phyloP scores from a whole-genome alignment of 2,329 filamentous ascomycete species.

The Neonectria faginata region DNA sequence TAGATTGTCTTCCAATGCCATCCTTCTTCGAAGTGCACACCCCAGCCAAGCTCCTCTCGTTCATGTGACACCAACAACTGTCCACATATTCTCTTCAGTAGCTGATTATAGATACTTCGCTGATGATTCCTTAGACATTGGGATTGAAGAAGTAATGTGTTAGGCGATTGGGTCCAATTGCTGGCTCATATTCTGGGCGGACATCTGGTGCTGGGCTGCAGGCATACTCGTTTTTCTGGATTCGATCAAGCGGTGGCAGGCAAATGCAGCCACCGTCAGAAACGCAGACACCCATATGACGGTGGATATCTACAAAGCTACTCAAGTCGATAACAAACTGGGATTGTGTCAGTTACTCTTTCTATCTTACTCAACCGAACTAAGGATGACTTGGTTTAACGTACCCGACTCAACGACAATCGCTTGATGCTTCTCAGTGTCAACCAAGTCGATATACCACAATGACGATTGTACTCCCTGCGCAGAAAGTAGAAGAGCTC shows the following conservation, averaged over 20 bases:
- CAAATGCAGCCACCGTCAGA: not conserved
- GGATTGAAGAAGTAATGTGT: not conserved
- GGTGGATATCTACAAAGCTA: not conserved
- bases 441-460: not conserved
- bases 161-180: not conserved
- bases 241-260: not conserved
- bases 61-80: not conserved
- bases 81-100: not conserved
- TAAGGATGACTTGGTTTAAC: not conserved
- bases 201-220: not conserved
- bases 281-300: not conserved
- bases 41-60: slow-evolving; percentile 1
- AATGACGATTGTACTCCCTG: not conserved
- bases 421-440: not conserved
- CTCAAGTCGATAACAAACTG: not conserved
- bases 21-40: not conserved
- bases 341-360: not conserved
- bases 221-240: not conserved
- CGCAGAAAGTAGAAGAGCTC: not conserved
- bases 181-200: not conserved
- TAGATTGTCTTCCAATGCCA: not conserved
- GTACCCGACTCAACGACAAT: not conserved
- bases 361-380: not conserved
- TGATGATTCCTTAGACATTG: not conserved
- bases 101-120: not conserved